A percentile compares a stretch with the other conserved stretches of the same genome.
Evolutionary conservation across 2,329 filamentous ascomycete genomes (phyloP).

Genomic region (Hypocreales sp.): DNA sequence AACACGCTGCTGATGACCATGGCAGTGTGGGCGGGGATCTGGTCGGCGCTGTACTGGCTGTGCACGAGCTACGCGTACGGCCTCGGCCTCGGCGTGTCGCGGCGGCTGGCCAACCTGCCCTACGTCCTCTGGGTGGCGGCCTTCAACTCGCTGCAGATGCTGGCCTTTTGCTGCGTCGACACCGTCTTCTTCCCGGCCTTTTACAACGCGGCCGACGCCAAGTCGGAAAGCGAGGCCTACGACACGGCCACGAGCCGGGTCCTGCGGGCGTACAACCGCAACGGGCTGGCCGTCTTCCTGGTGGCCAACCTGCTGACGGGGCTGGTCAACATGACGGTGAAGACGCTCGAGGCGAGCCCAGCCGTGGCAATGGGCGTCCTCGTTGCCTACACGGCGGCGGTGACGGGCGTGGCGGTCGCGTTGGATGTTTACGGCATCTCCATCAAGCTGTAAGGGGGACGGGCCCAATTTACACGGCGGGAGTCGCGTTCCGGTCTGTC

Average conservation of each 20-base stretch:
- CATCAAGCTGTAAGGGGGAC: constrained; percentile 54
- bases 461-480: too few species aligned
- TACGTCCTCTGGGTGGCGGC: constrained; percentile 89
- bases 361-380: constrained; percentile 57
- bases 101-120: constrained; percentile 80
- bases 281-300: constrained; percentile 74
- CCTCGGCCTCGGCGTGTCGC: constrained; percentile 62
- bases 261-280: constrained; percentile 74
- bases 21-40: constrained; percentile 47
- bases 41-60: constrained; percentile 55
- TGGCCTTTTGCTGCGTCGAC: constrained; percentile 66
- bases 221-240: constrained; percentile 47
- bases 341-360: constrained; percentile 59
- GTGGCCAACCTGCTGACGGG: constrained; percentile 83
- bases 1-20: constrained; percentile 48
- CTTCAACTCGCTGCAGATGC: constrained; percentile 75
- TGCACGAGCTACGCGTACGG: constrained; percentile 56
- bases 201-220: constrained; percentile 38
- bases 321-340: constrained; percentile 71
- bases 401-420: constrained; percentile 53
- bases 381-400: constrained; percentile 49
- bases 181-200: constrained; percentile 60
- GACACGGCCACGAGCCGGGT: constrained; percentile 62
- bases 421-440: constrained; percentile 52
- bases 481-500: too few species aligned